Conservation (phyloP, 2,329 filamentous ascomycete genomes). For the Karstenula rhodostoma region DNA sequence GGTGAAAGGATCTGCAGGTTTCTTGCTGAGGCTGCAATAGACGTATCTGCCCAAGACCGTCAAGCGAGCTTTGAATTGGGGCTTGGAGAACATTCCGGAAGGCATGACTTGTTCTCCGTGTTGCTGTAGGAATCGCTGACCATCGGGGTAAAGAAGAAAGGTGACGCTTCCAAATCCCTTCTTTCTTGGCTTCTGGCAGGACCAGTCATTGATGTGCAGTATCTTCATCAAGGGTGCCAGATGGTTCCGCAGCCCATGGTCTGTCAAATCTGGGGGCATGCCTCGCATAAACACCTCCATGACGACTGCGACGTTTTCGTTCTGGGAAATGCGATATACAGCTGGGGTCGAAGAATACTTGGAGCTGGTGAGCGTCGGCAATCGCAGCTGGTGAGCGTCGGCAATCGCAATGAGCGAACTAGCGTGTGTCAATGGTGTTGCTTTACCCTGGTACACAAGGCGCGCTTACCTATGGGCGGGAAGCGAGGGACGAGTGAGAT, state of each 20-base stretch:
- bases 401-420: background rate
- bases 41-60: conserved; percentile 10
- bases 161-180: conserved; percentile 55
- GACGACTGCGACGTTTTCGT: background rate
- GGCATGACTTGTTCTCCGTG: background rate
- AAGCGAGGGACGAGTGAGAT: background rate
- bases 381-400: no score
- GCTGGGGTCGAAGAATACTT: background rate
- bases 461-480: background rate
- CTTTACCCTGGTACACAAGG: background rate
- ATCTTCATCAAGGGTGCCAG: conserved; percentile 46
- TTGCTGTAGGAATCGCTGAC: conserved; percentile 44
- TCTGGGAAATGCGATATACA: no score
- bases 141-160: conserved; percentile 51
- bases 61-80: conserved; percentile 6
- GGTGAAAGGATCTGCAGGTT: conserved; percentile 14
- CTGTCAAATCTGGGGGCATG: conserved; percentile 51
- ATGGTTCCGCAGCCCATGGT: conserved; percentile 49
- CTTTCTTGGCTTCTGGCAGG: conserved; percentile 52
- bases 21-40: conserved; percentile 16
- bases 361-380: background rate
- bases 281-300: conserved; percentile 60
- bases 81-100: background rate
- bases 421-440: background rate
- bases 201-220: conserved; percentile 50